Base-by-base conservation (phyloP, 306 rosid genomes). In the Acmispon strigosus region DNA sequence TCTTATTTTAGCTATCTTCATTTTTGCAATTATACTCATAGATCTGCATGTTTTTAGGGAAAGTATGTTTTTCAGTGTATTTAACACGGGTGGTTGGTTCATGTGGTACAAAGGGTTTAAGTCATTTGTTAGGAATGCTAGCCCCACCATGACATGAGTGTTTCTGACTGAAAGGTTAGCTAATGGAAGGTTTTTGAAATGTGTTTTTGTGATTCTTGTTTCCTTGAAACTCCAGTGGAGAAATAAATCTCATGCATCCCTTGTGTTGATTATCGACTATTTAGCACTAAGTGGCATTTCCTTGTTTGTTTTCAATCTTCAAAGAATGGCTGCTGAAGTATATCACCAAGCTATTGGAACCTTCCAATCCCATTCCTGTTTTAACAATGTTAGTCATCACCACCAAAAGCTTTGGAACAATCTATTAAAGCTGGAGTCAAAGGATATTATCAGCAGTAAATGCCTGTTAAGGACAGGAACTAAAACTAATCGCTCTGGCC, bases 261-360 rank as follows among this genome's bases (percentile, higher is more conserved):
- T n/a, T n/a, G n/a, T n/a, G n/a, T n/a, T n/a, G n/a, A n/a, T n/a
- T n/a, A n/a, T n/a, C n/a, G n/a, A n/a, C n/a, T n/a, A n/a, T n/a
- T n/a, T n/a, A n/a, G n/a, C n/a, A n/a, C n/a, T n/a, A n/a, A n/a
- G n/a, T n/a, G n/a, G n/a, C 41, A 36, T 6, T 45, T 16, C 18
- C 18, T 45, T 45, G n/a, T 83, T 64, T 54, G 43, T 2, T 70
- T 52, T 24, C 80, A 43, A 18, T 69, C 65, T 83, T 84, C 83
- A 87, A 87, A 84, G 84, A 72, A 91, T 91, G 97, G 90, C 96
- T 63, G 73, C 88, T 59, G 76, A 83, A 72, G 85, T 70, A 29
- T 84, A 52, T 79, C 79, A 78, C 54, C 90, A 82, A 51, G 62
- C 85, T 39, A 56, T 85, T 63, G 88, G 89, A 55, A 72, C 69